Evolutionary conservation across 352 stramenopile genomes (phyloP).

Genomic region (Globisporangium apiculatum): DNA sequence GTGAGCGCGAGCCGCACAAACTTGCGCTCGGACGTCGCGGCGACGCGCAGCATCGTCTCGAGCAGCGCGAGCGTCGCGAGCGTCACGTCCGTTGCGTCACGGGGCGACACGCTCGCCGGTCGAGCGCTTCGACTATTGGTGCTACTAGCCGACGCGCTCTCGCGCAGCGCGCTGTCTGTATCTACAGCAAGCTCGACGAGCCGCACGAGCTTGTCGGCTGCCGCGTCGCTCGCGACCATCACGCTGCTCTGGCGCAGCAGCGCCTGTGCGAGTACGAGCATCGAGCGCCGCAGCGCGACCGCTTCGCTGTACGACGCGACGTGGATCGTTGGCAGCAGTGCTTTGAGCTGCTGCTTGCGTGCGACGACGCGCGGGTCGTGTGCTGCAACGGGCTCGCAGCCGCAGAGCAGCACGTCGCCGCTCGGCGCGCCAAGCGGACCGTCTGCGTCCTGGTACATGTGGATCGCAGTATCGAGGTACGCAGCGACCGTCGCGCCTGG

Average conservation of each 20-base stretch:
- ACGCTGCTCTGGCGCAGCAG: conserved; percentile 25
- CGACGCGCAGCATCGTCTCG: conserved; percentile 25
- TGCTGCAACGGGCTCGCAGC: conserved; percentile 30
- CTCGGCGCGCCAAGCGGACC: conserved; percentile 33
- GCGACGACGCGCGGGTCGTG: conserved; percentile 20
- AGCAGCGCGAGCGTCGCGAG: conserved; percentile 28
- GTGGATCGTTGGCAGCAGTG: conserved; percentile 38
- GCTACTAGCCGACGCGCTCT: conserved; percentile 1
- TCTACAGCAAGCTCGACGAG: conserved; percentile 29
- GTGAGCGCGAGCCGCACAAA: conserved; percentile 27
- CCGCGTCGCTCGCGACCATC: conserved; percentile 23
- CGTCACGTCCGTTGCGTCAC: conserved; percentile 19
- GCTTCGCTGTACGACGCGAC: conserved; percentile 30
- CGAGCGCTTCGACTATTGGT: background rate
- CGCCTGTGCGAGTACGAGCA: conserved; percentile 23
- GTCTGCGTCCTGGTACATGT: conserved; percentile 57
- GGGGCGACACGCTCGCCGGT: conserved; percentile 9
- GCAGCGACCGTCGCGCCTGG: conserved; percentile 26
- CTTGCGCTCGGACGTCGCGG: conserved; percentile 17
- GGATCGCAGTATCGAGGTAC: conserved; percentile 53
- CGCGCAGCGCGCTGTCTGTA: conserved; percentile 24
- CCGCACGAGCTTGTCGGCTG: conserved; percentile 28
- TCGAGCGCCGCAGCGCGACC: conserved; percentile 26
- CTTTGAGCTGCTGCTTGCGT: conserved; percentile 37
- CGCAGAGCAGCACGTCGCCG: conserved; percentile 30